These are phyloP conservation scores for Euryodendron excelsum DNA, from an alignment of 148 eudicot species.

Conservation along the genomic window DNA sequence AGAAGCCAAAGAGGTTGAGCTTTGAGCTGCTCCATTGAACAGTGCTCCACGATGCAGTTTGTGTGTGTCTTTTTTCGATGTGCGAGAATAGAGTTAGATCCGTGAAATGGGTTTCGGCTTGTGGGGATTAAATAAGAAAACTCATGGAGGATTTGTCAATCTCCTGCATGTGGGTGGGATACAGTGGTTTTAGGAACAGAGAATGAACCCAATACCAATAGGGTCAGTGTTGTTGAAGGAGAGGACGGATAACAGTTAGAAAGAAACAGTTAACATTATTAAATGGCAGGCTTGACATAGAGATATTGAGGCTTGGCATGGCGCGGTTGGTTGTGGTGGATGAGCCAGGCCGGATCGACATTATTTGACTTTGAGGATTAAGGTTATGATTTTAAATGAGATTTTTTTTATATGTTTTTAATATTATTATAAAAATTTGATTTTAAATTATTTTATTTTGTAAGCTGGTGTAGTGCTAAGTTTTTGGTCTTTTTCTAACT, in stretches of 20 bases:
- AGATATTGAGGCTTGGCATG: background rate
- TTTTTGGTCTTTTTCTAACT: too few species aligned
- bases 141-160: background rate
- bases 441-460: too few species aligned
- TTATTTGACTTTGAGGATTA: too few species aligned
- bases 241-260: background rate
- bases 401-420: too few species aligned
- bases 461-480: too few species aligned
- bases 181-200: background rate
- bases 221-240: background rate
- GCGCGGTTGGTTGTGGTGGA: slow-evolving; percentile 9
- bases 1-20: slow-evolving; percentile 70
- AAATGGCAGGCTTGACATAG: background rate
- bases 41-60: slow-evolving; percentile 36
- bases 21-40: slow-evolving; percentile 37
- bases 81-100: slow-evolving; percentile 3
- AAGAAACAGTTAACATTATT: slow-evolving; percentile 1
- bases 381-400: too few species aligned
- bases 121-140: slow-evolving; percentile 7
- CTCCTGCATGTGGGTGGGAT: background rate
- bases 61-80: background rate
- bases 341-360: background rate
- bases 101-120: slow-evolving; percentile 15
- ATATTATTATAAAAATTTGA: too few species aligned
- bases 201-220: background rate